These are phyloP conservation scores for Yamadazyma paraphyllophila DNA, from an alignment of 805 yeast species.

Conservation along the genomic window DNA sequence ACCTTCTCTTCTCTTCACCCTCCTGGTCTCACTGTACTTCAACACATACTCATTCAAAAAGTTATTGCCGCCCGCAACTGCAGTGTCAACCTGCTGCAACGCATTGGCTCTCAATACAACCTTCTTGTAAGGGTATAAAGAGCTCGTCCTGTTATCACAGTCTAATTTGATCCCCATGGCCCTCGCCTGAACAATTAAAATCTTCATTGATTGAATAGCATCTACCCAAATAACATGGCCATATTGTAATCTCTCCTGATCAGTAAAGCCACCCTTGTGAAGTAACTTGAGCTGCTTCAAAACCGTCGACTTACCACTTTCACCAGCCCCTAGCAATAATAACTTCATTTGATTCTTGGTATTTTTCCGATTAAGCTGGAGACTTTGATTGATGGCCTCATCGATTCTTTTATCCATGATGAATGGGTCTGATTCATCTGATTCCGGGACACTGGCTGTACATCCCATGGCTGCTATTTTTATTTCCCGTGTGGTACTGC, in stretches of 20 bases:
- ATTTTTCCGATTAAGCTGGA: slow-evolving; percentile 49
- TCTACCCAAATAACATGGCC: slow-evolving; percentile 91
- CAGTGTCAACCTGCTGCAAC: slow-evolving; percentile 60
- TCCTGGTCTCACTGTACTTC: slow-evolving; percentile 56
- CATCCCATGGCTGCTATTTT: slow-evolving; percentile 62
- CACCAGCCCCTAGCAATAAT: slow-evolving; percentile 89
- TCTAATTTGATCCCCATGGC: slow-evolving; percentile 60
- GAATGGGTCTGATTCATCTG: slow-evolving; percentile 51
- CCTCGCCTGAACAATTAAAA: slow-evolving; percentile 70
- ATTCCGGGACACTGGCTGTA: slow-evolving; percentile 47
- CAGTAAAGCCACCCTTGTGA: slow-evolving; percentile 82
- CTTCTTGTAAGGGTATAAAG: slow-evolving; percentile 47
- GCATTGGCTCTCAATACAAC: slow-evolving; percentile 56
- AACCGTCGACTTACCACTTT: slow-evolving; percentile 91
- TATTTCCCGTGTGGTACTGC: not conserved
- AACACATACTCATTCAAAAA: slow-evolving; percentile 63
- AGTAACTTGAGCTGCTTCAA: slow-evolving; percentile 81
- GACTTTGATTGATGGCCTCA: slow-evolving; percentile 62
- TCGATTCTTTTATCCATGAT: slow-evolving; percentile 53
- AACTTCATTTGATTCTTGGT: slow-evolving; percentile 65
- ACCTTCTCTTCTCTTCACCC: slow-evolving; percentile 46
- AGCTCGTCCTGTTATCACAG: slow-evolving; percentile 54
- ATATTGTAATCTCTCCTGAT: slow-evolving; percentile 76
- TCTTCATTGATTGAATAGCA: slow-evolving; percentile 78
- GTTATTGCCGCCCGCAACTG: slow-evolving; percentile 62